phyloP scores from a whole-genome alignment of 768 basidiomycete species.

The Lanmaoa pseudosensibilis region DNA sequence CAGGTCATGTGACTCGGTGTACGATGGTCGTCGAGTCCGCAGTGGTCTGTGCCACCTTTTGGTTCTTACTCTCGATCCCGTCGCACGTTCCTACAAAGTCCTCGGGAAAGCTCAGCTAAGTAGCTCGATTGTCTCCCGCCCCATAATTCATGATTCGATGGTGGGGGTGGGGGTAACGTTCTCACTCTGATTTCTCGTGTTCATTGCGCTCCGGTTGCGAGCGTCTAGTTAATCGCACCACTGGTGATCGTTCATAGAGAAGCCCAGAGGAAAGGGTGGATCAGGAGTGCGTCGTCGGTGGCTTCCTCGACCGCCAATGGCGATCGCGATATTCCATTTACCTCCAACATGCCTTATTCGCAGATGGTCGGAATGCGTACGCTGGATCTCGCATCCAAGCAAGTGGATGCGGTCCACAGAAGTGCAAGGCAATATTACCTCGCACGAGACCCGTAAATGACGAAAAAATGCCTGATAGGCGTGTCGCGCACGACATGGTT shows the following conservation, averaged over 20 bases:
- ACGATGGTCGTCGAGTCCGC: constrained; percentile 31
- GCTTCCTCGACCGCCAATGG: not conserved
- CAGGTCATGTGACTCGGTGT: too few relatives aligned
- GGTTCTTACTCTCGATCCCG: constrained; percentile 28
- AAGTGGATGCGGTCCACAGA: too few relatives aligned
- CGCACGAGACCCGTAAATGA: too few relatives aligned
- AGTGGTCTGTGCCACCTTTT: constrained; percentile 28
- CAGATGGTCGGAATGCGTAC: not conserved
- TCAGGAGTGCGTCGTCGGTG: constrained; percentile 17
- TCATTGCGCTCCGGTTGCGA: not conserved
- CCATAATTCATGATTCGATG: not conserved
- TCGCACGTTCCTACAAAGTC: constrained; percentile 37
- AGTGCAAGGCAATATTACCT: too few relatives aligned
- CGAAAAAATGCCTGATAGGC: too few relatives aligned
- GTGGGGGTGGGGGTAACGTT: not conserved
- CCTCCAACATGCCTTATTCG: constrained; percentile 11
- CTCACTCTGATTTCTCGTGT: not conserved
- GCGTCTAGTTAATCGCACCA: constrained; percentile 36
- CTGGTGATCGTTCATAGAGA: constrained; percentile 41
- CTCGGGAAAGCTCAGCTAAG: constrained; percentile 37
- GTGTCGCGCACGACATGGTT: too few relatives aligned
- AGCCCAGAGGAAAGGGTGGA: constrained; percentile 38
- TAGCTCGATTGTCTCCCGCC: not conserved
- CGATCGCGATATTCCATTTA: constrained; percentile 21
- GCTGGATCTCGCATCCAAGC: not conserved